Evolutionary conservation across 2,329 filamentous ascomycete genomes (phyloP).

Genomic region (Chaetomium olivaceum): DNA sequence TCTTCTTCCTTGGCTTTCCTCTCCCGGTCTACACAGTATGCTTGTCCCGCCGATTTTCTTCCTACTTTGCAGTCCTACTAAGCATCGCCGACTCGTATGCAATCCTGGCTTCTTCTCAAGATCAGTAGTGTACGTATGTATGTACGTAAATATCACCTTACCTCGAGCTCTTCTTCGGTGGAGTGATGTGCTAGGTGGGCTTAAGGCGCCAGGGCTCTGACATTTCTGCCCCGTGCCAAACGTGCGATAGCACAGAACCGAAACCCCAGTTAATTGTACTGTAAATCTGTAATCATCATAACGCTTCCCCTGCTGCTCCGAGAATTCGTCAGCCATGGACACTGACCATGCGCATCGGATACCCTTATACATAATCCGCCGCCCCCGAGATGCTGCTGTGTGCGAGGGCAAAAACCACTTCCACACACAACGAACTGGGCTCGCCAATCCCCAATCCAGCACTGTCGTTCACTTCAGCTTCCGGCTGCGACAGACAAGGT

Average conservation of each 20-base stretch:
- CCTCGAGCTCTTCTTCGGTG: not conserved
- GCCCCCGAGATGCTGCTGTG: not conserved
- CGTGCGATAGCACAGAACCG: not conserved
- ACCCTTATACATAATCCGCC: not conserved
- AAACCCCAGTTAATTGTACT: not conserved
- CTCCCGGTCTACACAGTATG: no score
- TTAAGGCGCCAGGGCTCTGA: not conserved
- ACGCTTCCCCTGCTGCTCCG: not conserved
- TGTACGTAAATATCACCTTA: not conserved
- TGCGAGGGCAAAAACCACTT: not conserved
- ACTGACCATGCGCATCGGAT: not conserved
- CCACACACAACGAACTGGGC: not conserved
- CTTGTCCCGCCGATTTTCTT: not conserved
- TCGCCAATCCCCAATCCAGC: not conserved
- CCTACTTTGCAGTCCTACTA: not conserved
- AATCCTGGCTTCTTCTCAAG: not conserved
- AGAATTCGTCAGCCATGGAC: not conserved
- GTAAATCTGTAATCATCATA: no score
- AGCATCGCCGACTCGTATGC: not conserved
- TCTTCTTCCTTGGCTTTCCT: not conserved
- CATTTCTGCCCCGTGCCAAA: not conserved
- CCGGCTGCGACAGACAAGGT: slow-evolving; percentile 5
- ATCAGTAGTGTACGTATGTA: not conserved
- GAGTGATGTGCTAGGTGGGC: not conserved
- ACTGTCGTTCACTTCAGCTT: not conserved